Conservation (phyloP, 805 yeast species). For the Lachancea nothofagi region DNA sequence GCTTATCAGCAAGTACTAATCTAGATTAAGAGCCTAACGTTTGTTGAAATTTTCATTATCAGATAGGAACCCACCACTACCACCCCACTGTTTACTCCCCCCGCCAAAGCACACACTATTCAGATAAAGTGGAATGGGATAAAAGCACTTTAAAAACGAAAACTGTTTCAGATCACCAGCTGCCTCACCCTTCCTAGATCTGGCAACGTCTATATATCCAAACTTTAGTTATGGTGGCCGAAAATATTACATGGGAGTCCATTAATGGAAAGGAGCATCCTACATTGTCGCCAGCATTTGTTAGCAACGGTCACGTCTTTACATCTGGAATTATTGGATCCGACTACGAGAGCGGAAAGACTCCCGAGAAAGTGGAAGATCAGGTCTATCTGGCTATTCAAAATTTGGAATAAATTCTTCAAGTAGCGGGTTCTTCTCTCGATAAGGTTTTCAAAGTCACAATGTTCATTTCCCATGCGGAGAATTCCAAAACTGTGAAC, state of each 20-base stretch:
- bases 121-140: no score
- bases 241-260: slow-evolving; percentile 33
- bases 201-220: no score
- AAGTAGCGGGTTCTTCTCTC: slow-evolving; percentile 40
- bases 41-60: no score
- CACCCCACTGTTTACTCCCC: no score
- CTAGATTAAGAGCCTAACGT: no score
- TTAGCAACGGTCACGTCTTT: slow-evolving; percentile 39
- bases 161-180: no score
- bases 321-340: slow-evolving; percentile 43
- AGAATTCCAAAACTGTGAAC: slow-evolving; percentile 39
- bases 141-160: no score
- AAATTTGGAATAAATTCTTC: slow-evolving; percentile 38
- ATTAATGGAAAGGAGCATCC: slow-evolving; percentile 28
- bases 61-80: no score
- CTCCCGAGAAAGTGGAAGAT: slow-evolving; percentile 37
- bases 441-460: slow-evolving; percentile 44
- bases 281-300: slow-evolving; percentile 37
- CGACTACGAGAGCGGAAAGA: slow-evolving; percentile 34
- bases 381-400: slow-evolving; percentile 41
- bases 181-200: no score
- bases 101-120: no score
- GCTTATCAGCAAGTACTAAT: no score
- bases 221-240: slow-evolving; percentile 18
- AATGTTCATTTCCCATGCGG: slow-evolving; percentile 40